Percentiles rank a stretch among this genome's conserved stretches.
phyloP scores from a whole-genome alignment of 148 eudicot species.

The Chenopodium album region DNA sequence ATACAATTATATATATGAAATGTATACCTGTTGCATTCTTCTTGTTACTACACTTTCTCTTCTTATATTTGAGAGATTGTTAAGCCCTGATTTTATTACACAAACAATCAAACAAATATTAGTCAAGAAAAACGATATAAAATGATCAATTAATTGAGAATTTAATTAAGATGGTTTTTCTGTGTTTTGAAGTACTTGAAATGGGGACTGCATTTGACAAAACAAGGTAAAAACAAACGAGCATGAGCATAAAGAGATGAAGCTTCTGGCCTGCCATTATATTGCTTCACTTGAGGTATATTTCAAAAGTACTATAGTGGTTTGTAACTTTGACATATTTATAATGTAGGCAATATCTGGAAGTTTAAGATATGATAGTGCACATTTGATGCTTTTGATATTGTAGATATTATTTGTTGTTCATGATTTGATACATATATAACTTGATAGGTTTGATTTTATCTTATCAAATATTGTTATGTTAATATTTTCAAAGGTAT shows the following conservation, averaged over 20 bases:
- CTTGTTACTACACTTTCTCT: constrained; percentile 3
- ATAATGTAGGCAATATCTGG: constrained; percentile 13
- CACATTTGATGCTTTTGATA: too few species aligned
- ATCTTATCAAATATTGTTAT: too few species aligned
- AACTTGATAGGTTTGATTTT: too few species aligned
- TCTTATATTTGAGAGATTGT: constrained; percentile 21
- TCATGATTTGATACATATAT: too few species aligned
- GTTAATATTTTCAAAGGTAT: too few species aligned
- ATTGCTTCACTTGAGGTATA: neutral
- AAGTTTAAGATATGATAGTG: neutral
- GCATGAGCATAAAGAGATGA: constrained; percentile 28
- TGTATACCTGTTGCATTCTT: constrained; percentile 29
- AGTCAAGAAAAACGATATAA: neutral
- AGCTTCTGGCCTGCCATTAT: constrained; percentile 33
- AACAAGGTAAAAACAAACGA: constrained; percentile 35
- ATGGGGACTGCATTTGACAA: constrained; percentile 36
- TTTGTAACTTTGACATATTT: constrained; percentile 12
- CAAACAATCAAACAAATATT: neutral
- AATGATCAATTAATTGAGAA: neutral
- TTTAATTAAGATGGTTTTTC: neutral
- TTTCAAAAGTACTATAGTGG: neutral
- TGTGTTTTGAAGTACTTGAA: constrained; percentile 36
- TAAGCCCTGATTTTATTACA: constrained; percentile 32
- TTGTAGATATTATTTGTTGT: too few species aligned
- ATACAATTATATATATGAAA: too few species aligned